These are phyloP conservation scores for Rhytidiadelphus loreus DNA, from an alignment of 225 moss, liverwort and hornwort species.

Conservation along the genomic window DNA sequence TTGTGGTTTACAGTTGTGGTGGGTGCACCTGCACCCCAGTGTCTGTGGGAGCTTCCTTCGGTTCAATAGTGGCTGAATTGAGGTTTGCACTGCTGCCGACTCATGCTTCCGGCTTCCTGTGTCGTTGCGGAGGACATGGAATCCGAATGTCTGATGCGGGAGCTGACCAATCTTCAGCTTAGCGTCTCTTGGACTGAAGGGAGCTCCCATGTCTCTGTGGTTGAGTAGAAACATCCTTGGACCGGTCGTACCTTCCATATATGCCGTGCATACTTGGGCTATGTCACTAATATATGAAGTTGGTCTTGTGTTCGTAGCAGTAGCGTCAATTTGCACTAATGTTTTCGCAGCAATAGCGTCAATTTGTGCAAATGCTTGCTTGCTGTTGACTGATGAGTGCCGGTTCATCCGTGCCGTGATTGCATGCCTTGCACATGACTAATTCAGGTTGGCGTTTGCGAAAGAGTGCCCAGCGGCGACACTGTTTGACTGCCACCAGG, in stretches of 20 bases:
- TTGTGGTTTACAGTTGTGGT: background rate
- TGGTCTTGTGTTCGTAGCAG: background rate
- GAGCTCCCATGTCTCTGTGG: constrained; percentile 55
- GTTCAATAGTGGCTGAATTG: constrained; percentile 53
- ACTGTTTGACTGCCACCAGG: background rate
- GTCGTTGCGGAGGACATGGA: background rate
- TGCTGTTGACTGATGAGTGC: background rate
- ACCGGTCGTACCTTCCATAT: background rate
- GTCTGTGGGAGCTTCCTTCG: constrained; percentile 52
- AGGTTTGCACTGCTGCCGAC: constrained; percentile 40
- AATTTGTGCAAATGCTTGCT: background rate
- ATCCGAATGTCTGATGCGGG: constrained; percentile 66
- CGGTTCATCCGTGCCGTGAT: background rate
- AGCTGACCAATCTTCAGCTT: constrained; percentile 27
- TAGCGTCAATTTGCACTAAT: background rate
- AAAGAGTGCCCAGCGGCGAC: background rate
- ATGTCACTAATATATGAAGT: background rate
- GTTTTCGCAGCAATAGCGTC: background rate
- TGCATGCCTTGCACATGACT: background rate
- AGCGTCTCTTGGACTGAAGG: constrained; percentile 66
- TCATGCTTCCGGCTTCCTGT: constrained; percentile 46
- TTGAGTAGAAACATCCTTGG: background rate
- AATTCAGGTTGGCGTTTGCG: background rate
- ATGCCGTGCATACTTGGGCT: background rate
- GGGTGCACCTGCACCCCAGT: background rate